Conservation (phyloP, 192 early-diverging fungal species). For the Oehlia diaphana region DNA sequence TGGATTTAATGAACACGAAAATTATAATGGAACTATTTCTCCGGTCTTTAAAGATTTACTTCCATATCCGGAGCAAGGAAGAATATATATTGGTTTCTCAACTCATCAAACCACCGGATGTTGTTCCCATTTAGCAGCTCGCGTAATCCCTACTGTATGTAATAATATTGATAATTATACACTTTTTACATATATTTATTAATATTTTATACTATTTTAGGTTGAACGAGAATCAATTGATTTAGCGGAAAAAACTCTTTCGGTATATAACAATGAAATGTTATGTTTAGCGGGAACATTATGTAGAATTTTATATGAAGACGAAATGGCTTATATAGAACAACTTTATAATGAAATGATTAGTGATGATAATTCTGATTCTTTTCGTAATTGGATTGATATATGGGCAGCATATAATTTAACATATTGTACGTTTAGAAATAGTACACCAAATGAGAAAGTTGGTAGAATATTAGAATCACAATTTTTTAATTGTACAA, state of each 20-base stretch:
- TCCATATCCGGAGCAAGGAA: conserved; percentile 74
- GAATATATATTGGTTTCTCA: conserved; percentile 87
- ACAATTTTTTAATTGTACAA: conserved; percentile 58
- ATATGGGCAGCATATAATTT: conserved; percentile 69
- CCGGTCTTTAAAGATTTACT: conserved; percentile 76
- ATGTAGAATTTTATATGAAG: conserved; percentile 73
- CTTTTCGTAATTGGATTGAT: conserved; percentile 14
- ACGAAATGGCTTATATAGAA: conserved; percentile 65
- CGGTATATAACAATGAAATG: conserved; percentile 81
- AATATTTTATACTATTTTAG: neutral
- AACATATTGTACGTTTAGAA: conserved; percentile 63
- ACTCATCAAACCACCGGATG: conserved; percentile 93
- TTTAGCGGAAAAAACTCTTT: conserved; percentile 81
- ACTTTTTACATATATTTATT: neutral
- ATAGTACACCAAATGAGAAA: conserved; percentile 67
- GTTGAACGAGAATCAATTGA: conserved; percentile 87
- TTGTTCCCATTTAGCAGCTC: conserved; percentile 72
- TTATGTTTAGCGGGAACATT: conserved; percentile 72
- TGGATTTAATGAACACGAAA: conserved; percentile 71
- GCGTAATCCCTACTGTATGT: conserved; percentile 81
- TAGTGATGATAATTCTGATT: neutral
- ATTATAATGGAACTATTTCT: neutral
- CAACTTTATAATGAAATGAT: conserved; percentile 46
- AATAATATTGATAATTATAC: neutral
- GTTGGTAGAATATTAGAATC: conserved; percentile 62